Evolutionary conservation across 2,329 filamentous ascomycete genomes (phyloP).

Genomic region (Fusarium lyarnte): DNA sequence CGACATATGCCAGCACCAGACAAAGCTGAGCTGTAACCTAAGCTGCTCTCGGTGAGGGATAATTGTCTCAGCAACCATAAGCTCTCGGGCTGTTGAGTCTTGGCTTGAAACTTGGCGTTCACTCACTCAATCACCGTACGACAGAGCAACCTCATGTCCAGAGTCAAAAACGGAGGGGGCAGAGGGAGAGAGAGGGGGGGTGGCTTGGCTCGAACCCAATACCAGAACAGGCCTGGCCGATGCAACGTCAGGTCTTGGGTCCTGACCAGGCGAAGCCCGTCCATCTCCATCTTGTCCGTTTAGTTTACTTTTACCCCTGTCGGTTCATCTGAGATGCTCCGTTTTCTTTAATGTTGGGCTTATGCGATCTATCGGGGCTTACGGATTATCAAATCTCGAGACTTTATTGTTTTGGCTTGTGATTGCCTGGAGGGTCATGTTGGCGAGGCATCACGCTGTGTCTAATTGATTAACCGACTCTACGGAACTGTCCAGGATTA

Average conservation of each 20-base stretch:
- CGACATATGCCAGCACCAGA: constrained; percentile 3
- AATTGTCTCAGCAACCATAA: constrained; percentile 13
- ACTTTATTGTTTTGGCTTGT: constrained; percentile 3
- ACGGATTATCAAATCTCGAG: neutral
- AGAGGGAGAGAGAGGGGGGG: constrained; percentile 1
- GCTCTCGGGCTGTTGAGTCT: constrained; percentile 1
- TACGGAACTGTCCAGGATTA: neutral
- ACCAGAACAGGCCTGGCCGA: constrained; percentile 16
- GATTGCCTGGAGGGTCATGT: neutral
- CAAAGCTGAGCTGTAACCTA: neutral
- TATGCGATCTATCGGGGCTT: constrained; percentile 36
- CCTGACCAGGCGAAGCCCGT: constrained; percentile 34
- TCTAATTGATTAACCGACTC: constrained; percentile 13
- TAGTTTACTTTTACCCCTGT: constrained; percentile 29
- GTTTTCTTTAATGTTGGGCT: constrained; percentile 14
- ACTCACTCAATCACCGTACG: neutral
- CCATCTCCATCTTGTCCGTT: constrained; percentile 13
- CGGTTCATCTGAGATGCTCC: constrained; percentile 10
- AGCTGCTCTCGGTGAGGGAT: neutral
- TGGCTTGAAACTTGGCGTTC: constrained; percentile 14
- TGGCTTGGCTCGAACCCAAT: neutral
- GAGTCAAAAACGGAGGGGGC: constrained; percentile 10
- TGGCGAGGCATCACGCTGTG: neutral
- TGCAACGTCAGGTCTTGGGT: constrained; percentile 36
- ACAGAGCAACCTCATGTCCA: neutral